Percentiles rank a stretch among this genome's conserved stretches.
These are phyloP conservation scores for Chlamydomonas applanata DNA, from an alignment of 139 green algal genomes.

Conservation along the genomic window DNA sequence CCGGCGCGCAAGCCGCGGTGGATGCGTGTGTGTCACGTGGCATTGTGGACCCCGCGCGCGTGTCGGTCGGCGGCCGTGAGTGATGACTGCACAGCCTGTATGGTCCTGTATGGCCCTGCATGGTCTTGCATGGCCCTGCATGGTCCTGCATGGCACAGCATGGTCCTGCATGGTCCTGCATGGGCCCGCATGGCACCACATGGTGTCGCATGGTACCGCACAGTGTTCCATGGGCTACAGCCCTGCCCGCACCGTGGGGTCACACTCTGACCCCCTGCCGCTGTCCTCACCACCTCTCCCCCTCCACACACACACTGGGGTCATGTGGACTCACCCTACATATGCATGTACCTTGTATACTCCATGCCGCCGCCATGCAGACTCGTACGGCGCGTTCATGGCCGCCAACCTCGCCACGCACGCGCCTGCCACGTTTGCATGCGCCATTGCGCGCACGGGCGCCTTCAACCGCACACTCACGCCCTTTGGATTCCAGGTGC, in stretches of 20 bases:
- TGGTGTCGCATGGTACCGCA: too few relatives aligned
- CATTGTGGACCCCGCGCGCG: constrained; percentile 67
- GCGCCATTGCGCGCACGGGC: constrained; percentile 78
- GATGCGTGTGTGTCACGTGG: constrained; percentile 74
- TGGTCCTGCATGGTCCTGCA: too few relatives aligned
- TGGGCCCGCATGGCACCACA: too few relatives aligned
- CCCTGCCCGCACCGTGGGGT: background rate
- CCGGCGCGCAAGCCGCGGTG: constrained; percentile 47
- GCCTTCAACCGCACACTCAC: constrained; percentile 96
- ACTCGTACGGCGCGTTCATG: constrained; percentile 85
- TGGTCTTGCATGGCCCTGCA: too few relatives aligned
- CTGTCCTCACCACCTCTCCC: too few relatives aligned
- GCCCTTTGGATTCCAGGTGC: constrained; percentile 90
- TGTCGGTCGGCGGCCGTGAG: constrained; percentile 84
- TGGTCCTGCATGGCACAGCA: too few relatives aligned
- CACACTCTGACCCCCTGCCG: background rate
- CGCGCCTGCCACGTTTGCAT: constrained; percentile 86
- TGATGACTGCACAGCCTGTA: too few relatives aligned
- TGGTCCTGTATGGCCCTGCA: too few relatives aligned
- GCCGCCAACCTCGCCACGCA: constrained; percentile 87
- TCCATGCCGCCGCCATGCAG: background rate
- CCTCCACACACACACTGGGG: background rate
- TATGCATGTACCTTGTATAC: too few relatives aligned
- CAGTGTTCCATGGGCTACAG: background rate
- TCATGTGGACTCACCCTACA: too few relatives aligned